Conservation (phyloP, 2,329 filamentous ascomycete genomes). For the Ophiognomonia clavigignenti-juglandacearum region DNA sequence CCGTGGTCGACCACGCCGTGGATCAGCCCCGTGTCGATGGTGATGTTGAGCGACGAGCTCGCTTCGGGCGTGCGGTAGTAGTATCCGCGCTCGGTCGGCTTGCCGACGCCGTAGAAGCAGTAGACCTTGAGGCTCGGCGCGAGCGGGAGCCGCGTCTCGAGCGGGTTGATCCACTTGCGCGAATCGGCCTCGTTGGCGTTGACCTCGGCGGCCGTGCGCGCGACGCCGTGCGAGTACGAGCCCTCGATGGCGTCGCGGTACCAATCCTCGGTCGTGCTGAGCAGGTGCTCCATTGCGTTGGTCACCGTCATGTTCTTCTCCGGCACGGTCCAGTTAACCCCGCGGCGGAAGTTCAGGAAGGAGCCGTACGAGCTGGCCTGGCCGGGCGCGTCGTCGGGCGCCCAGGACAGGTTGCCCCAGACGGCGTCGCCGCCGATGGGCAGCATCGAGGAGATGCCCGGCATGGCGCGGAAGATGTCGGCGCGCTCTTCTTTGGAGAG, state of each 20-base stretch:
- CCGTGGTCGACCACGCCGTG: constrained; percentile 70
- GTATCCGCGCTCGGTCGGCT: constrained; percentile 87
- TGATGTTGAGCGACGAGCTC: constrained; percentile 67
- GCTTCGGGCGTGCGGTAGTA: constrained; percentile 73
- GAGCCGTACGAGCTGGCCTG: constrained; percentile 73
- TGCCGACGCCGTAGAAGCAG: constrained; percentile 95
- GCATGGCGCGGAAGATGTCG: constrained; percentile 95
- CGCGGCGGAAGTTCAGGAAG: constrained; percentile 75
- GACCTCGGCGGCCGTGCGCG: constrained; percentile 73
- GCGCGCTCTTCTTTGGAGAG: constrained; percentile 84
- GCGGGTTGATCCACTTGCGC: constrained; percentile 89
- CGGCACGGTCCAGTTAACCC: constrained; percentile 58
- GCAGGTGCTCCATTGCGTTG: constrained; percentile 71
- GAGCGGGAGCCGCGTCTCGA: constrained; percentile 75
- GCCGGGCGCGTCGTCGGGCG: constrained; percentile 76
- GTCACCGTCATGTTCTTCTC: constrained; percentile 75
- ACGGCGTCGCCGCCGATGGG: constrained; percentile 89
- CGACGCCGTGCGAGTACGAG: constrained; percentile 86
- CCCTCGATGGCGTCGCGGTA: constrained; percentile 67
- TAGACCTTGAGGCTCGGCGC: constrained; percentile 91
- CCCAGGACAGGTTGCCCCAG: constrained; percentile 87
- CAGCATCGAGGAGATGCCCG: constrained; percentile 92
- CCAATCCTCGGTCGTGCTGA: constrained; percentile 78
- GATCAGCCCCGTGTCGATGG: constrained; percentile 62
- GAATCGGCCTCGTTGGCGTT: constrained; percentile 74